phyloP scores from a whole-genome alignment of 306 rosid genomes.

The Cercis canadensis region DNA sequence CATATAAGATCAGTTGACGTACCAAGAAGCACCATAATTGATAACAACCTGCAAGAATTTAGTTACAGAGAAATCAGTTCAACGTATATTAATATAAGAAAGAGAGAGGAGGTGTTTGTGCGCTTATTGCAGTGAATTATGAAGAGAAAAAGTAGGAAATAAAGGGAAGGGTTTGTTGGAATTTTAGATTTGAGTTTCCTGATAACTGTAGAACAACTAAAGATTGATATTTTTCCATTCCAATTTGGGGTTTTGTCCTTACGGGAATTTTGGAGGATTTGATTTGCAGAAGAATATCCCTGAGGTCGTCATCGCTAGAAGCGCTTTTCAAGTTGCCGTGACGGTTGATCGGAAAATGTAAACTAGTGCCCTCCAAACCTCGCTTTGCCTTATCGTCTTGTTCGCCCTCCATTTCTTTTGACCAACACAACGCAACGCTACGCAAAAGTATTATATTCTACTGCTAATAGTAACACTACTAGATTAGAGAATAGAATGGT shows the following conservation, averaged over 20 bases:
- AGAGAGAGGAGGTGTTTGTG: too few relatives aligned
- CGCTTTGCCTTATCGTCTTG: conserved; percentile 38
- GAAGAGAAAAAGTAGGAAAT: too few relatives aligned
- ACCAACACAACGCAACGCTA: not conserved
- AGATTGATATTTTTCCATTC: too few relatives aligned
- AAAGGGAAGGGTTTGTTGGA: too few relatives aligned
- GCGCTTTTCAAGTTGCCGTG: conserved; percentile 69
- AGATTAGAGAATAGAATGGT: too few relatives aligned
- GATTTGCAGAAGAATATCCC: conserved; percentile 60
- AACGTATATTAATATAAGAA: too few relatives aligned
- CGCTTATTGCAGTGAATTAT: too few relatives aligned
- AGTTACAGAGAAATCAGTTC: conserved; percentile 6
- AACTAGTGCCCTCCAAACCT: conserved; percentile 56
- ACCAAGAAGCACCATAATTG: conserved; percentile 95
- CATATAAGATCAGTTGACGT: conserved; percentile 13
- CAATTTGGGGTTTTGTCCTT: not conserved
- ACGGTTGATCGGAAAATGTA: conserved; percentile 51
- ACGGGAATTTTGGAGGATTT: conserved; percentile 85
- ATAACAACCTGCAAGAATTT: conserved; percentile 74
- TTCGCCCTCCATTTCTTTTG: conserved; percentile 32
- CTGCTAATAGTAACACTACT: too few relatives aligned
- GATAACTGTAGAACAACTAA: too few relatives aligned
- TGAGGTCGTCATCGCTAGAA: conserved; percentile 59
- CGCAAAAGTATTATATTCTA: too few relatives aligned
- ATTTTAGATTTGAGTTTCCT: too few relatives aligned